phyloP scores from a whole-genome alignment of 2,329 filamentous ascomycete genomes.

The Diaporthe citriasiana region DNA sequence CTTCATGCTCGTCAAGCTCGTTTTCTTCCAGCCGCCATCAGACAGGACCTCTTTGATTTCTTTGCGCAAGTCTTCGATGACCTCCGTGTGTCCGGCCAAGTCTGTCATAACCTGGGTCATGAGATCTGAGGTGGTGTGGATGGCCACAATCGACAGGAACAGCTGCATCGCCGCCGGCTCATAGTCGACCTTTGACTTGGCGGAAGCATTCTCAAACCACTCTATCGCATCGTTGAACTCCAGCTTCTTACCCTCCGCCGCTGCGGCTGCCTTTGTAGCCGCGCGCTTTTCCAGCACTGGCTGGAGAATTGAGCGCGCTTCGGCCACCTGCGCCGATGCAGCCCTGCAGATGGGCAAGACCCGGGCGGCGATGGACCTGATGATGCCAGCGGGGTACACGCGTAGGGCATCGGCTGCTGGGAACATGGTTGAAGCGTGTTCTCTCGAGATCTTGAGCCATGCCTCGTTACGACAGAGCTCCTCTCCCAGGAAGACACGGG shows the following conservation, averaged over 20 bases:
- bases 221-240: constrained; percentile 44
- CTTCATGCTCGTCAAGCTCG: constrained; percentile 54
- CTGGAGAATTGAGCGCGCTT: constrained; percentile 58
- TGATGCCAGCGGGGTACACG: not conserved
- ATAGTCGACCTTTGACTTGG: constrained; percentile 48
- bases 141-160: constrained; percentile 54
- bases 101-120: constrained; percentile 56
- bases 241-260: constrained; percentile 1
- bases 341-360: constrained; percentile 57
- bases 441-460: constrained; percentile 61
- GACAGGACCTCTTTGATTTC: constrained; percentile 55
- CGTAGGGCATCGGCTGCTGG: not conserved
- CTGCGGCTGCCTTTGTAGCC: constrained; percentile 50
- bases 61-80: constrained; percentile 56
- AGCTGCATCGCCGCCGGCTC: constrained; percentile 54
- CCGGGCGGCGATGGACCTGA: constrained; percentile 51
- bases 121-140: constrained; percentile 58
- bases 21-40: constrained; percentile 50
- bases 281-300: constrained; percentile 54
- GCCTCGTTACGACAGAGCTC: constrained; percentile 59
- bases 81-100: constrained; percentile 56
- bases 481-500: constrained; percentile 62
- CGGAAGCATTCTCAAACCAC: constrained; percentile 56
- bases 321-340: constrained; percentile 56
- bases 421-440: constrained; percentile 55